Conservation (phyloP, 1,284 basidiomycete genomes). For the Heterobasidion annosum region DNA sequence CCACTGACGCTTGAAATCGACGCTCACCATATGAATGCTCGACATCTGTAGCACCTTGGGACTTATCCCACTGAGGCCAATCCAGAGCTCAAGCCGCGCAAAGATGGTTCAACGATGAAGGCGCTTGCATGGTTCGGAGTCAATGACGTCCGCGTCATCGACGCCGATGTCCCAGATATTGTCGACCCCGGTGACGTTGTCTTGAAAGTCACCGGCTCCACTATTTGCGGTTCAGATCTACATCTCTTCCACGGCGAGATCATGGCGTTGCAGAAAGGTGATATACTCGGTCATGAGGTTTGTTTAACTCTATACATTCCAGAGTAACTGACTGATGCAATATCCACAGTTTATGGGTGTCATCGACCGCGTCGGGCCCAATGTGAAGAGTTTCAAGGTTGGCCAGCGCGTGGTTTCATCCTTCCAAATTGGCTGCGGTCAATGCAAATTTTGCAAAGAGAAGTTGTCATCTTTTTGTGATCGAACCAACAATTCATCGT, state of each 20-base stretch:
- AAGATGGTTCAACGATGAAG: constrained; percentile 50
- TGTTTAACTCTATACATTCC: constrained; percentile 3
- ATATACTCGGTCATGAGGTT: constrained; percentile 71
- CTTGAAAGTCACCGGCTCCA: constrained; percentile 60
- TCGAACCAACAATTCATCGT: constrained; percentile 58
- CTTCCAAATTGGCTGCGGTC: constrained; percentile 75
- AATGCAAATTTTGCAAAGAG: constrained; percentile 66
- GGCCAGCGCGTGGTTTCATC: constrained; percentile 69
- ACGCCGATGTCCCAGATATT: constrained; percentile 59
- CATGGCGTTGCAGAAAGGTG: constrained; percentile 57
- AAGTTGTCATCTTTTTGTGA: constrained; percentile 70
- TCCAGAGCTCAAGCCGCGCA: constrained; percentile 39
- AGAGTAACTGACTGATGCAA: background rate
- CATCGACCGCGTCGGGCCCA: constrained; percentile 56
- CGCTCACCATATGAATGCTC: background rate
- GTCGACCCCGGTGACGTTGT: constrained; percentile 62
- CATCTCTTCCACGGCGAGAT: constrained; percentile 64
- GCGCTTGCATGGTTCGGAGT: constrained; percentile 66
- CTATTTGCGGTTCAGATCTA: constrained; percentile 63
- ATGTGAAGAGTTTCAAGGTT: constrained; percentile 45
- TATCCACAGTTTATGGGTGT: constrained; percentile 55
- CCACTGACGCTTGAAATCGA: background rate
- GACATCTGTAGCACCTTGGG: constrained; percentile 26
- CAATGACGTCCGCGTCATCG: constrained; percentile 42
- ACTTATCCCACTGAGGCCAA: constrained; percentile 31